Base-by-base conservation (phyloP, 2,329 filamentous ascomycete species). In the Huntiella decipiens region DNA sequence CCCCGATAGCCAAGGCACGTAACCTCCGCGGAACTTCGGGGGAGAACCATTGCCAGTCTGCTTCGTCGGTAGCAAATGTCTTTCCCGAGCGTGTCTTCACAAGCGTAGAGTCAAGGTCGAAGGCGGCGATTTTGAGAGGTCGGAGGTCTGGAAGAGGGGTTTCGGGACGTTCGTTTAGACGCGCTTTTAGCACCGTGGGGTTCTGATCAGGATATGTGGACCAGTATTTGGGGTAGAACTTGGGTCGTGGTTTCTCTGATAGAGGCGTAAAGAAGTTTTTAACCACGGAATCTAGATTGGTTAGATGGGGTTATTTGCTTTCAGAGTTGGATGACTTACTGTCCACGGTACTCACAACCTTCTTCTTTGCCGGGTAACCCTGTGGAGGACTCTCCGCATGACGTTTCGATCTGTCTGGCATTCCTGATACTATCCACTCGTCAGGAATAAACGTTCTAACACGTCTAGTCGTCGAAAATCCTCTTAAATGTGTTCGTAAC, bases 1-100 rank as follows among this genome's bases (percentile, higher is more conserved):
- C 84, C 53, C 91, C 73, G 8, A 74, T 65, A 5, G 84, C 72
- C 2, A 96, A 66, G 49, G 77, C 65, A 52, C 70, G 73, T 13
- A 98, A 60, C 44, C 65, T 73, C 0, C 60, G 61, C 1, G 85
- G 84, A 0, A 96, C 82, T 13, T 63, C 68, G 11, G 62, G 54
- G 58, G 92, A 66, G 85, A 86, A 96, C 91, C 91, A 98, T 59
- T 83, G 85, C 91, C 91, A 98, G 58, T 96, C 88, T 3, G 67
- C 66, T 0, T 77, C 73, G 52, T 77, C 73, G 44, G 71, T 70
- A 2, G 75, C 70, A 56, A 88, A 88, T 43, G 73, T 80, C 61
- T 84, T 91, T 5, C 86, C 86, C 0, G 86, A 93, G 3, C 75
- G 70, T 0, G 85, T 81, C 1, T 68, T 67, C 51, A 98, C 85